Evolutionary conservation across 2,329 filamentous ascomycete species (phyloP).

Genomic region (Monosporascus cannonballus): DNA sequence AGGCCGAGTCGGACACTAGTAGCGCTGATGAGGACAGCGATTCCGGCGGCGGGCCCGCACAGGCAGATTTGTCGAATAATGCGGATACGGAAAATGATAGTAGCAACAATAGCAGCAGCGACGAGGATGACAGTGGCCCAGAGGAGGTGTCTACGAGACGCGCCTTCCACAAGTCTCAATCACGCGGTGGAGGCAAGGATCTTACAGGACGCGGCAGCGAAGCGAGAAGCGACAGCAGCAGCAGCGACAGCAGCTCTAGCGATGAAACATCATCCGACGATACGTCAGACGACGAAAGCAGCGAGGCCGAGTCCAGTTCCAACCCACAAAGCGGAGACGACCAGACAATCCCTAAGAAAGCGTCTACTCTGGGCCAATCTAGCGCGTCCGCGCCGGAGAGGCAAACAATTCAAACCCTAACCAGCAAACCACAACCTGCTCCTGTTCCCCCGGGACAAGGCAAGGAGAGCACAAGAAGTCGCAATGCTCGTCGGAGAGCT

Average conservation of each 20-base stretch:
- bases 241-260: slow-evolving; percentile 9
- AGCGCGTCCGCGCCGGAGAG: not conserved
- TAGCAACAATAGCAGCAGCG: slow-evolving; percentile 5
- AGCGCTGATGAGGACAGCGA: slow-evolving; percentile 10
- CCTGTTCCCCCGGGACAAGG: slow-evolving; percentile 29
- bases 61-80: not conserved
- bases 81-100: slow-evolving; percentile 3
- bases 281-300: slow-evolving; percentile 11
- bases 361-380: not conserved
- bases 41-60: slow-evolving; percentile 3
- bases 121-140: slow-evolving; percentile 19
- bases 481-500: slow-evolving; percentile 44
- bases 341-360: not conserved
- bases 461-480: slow-evolving; percentile 39
- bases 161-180: not conserved
- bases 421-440: slow-evolving; percentile 1
- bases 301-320: slow-evolving; percentile 7
- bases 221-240: slow-evolving; percentile 1
- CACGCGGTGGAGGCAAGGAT: not conserved
- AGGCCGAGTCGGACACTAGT: slow-evolving; percentile 9
- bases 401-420: slow-evolving; percentile 1
- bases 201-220: not conserved
- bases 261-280: slow-evolving; percentile 14
- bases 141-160: slow-evolving; percentile 13
- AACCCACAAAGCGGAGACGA: slow-evolving; percentile 6